A percentile compares a stretch with the other conserved stretches of the same genome.
Evolutionary conservation across 2,329 filamentous ascomycete species (phyloP).

Genomic region (Claviceps sorghi): DNA sequence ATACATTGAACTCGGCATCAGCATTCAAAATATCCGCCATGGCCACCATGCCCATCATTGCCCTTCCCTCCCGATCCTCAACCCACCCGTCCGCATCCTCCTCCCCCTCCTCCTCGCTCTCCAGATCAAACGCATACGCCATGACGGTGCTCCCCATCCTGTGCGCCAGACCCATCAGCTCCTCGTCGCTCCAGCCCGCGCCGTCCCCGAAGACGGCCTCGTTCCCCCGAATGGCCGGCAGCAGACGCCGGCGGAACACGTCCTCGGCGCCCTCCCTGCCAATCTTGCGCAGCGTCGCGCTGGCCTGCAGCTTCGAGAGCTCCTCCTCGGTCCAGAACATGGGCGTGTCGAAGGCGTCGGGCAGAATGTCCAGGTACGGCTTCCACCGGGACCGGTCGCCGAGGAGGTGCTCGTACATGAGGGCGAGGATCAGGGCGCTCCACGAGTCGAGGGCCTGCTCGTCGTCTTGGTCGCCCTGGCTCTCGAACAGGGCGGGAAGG

Average conservation of each 20-base stretch:
- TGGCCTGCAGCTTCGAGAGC: conserved; percentile 58
- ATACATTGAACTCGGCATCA: conserved; percentile 72
- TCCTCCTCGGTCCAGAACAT: conserved; percentile 78
- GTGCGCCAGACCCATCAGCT: conserved; percentile 46
- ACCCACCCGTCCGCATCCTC: conserved; percentile 51
- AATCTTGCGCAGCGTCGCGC: conserved; percentile 61
- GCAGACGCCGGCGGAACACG: conserved; percentile 44
- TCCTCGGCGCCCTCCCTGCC: conserved; percentile 57
- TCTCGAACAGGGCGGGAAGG: conserved; percentile 39
- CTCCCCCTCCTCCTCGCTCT: conserved; percentile 28
- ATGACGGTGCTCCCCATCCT: conserved; percentile 80
- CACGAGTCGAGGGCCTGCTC: conserved; percentile 33
- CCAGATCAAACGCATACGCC: conserved; percentile 82
- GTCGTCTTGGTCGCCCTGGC: conserved; percentile 21
- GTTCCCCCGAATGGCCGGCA: conserved; percentile 35
- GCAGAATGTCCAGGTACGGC: conserved; percentile 64
- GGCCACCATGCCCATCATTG: conserved; percentile 72
- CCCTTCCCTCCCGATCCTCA: conserved; percentile 43
- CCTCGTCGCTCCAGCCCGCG: conserved; percentile 24
- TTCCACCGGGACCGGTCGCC: conserved; percentile 53
- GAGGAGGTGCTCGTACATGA: conserved; percentile 61
- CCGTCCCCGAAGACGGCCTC: conserved; percentile 27
- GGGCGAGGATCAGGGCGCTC: conserved; percentile 53
- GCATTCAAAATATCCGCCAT: conserved; percentile 84
- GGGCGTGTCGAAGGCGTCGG: conserved; percentile 59